Percentiles rank a stretch among this genome's conserved stretches.
Evolutionary conservation across 2,329 filamentous ascomycete genomes (phyloP).

Genomic region (Trichoderma lentiforme): DNA sequence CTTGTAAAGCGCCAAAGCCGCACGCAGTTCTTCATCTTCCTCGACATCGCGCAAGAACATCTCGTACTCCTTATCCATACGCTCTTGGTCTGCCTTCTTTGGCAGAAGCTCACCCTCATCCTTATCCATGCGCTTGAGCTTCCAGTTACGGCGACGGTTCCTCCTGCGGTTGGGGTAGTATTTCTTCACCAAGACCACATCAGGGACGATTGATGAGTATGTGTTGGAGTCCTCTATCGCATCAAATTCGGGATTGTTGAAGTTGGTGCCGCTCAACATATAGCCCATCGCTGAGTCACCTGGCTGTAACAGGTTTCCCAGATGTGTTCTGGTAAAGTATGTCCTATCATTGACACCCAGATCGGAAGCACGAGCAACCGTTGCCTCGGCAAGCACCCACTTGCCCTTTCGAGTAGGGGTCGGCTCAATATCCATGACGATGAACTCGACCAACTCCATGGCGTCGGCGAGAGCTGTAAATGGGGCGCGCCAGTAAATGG

Average conservation of each 20-base stretch:
- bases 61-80: slow-evolving; percentile 91
- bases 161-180: slow-evolving; percentile 85
- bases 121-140: slow-evolving; percentile 86
- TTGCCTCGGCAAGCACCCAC: slow-evolving; percentile 81
- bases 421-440: slow-evolving; percentile 90
- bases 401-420: slow-evolving; percentile 72
- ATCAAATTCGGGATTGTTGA: slow-evolving; percentile 85
- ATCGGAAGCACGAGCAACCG: slow-evolving; percentile 81
- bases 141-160: slow-evolving; percentile 80
- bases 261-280: slow-evolving; percentile 81
- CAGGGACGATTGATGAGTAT: slow-evolving; percentile 76
- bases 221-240: slow-evolving; percentile 74
- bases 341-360: slow-evolving; percentile 81
- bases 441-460: slow-evolving; percentile 82
- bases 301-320: slow-evolving; percentile 78
- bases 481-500: slow-evolving; percentile 86
- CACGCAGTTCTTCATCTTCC: slow-evolving; percentile 84
- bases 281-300: slow-evolving; percentile 97
- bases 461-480: slow-evolving; percentile 83
- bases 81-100: slow-evolving; percentile 82
- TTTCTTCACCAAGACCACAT: slow-evolving; percentile 96
- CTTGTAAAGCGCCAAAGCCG: slow-evolving; percentile 85
- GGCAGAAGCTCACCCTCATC: slow-evolving; percentile 86
- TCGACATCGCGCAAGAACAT: slow-evolving; percentile 96
- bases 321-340: slow-evolving; percentile 86